Base-by-base conservation (phyloP, 495 filamentous ascomycete genomes). In the Lasiosphaeria miniovina region DNA sequence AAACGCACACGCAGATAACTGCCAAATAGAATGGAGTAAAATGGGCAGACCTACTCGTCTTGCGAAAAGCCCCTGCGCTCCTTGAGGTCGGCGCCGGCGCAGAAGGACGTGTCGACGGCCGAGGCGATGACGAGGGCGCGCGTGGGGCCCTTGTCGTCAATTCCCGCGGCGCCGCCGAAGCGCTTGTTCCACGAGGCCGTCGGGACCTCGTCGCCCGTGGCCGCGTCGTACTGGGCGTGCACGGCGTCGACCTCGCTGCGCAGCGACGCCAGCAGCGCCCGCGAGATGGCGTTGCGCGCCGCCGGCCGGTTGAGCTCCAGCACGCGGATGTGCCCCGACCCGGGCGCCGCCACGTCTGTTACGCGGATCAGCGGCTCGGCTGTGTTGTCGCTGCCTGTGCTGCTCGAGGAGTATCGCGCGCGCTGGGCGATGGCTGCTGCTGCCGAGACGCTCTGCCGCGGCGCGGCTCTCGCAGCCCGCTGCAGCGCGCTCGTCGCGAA, bases 71-170 rank as follows among this genome's bases (percentile, higher is more conserved):
- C 80, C 36, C 81, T 82, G 24, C 93, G 80, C 77, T 97, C 94
- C 69, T 96, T 98, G 58, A 98, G 72, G 64, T 98, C 93, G 1
- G 94, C 94, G 36, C 94, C 94, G 0, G 95, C 91, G 74, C 93
- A 98, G 74, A 98, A 98, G 55, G 84, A 85, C 3, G 82, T 77
- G 46, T 96, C 90, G 15, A 88, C 77, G 6, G 88, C 89, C 62
- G 87, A 91, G 11, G 87, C 87, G 3, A 98, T 60, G 17, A 98
- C 83, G 64, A 98, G 65, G 0, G 87, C 91, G 48, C 94, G 75
- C 8, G 92, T 96, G 0, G 78, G 77, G 0, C 76, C 74, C n/a
- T 70, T 76, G 45, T 79, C 17, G 35, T 74, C 73, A 3, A 71
- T 57, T 2, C 75, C 76, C 7, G 72, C 73, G 0, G 68, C 64